Base-by-base conservation (phyloP, 768 basidiomycete species). In the Rubroboletus pulcherrimus region DNA sequence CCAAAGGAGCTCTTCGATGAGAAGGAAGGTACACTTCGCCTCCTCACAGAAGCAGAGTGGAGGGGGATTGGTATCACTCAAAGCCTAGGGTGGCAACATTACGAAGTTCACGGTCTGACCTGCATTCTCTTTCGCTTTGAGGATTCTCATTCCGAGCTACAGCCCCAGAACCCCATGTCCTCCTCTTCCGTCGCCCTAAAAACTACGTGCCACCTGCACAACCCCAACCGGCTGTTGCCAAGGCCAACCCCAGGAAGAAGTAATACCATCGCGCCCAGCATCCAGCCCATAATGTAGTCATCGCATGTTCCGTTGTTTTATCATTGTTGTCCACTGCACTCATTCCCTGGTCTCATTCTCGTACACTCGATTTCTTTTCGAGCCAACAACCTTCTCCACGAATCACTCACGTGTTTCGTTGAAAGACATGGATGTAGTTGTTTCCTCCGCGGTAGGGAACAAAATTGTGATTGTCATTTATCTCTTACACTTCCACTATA, bases 11-110 rank as follows among this genome's bases (percentile, higher is more conserved):
- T 84, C 66, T 94, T 93, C 69, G 85, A 81, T 40, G 81, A 84
- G 55, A 89, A 93, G 59, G 79, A 83, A 40, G 91, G 91, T 6
- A 83, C 87, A 5, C 78, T 98, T 51, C 83, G 94, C 4, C 81
- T 98, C 40, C 75, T 98, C 54, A 71, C 82, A 4, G 96, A 99
- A 68, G 74, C 80, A 41, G 97, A 99, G 73, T 99, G 96, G 96
- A 81, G 96, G 69, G 90, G 91, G 0, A 93, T 99, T 53, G 96
- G 96, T 9, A 96, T 98, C 59, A 90, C 89, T 40, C 96, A 99
- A 74, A 94, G 91, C 71, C 77, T 96, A 24, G 95, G 95, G 4
- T 98, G 95, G 94, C 90, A 92, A 67, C 94, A 97, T 65, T 98
- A 95, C 65, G 94, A 95, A 77, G 91, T 95, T n/a, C 95, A 98